These are phyloP conservation scores for Solanum sitiens DNA, from an alignment of 257 asterid species.

Conservation along the genomic window DNA sequence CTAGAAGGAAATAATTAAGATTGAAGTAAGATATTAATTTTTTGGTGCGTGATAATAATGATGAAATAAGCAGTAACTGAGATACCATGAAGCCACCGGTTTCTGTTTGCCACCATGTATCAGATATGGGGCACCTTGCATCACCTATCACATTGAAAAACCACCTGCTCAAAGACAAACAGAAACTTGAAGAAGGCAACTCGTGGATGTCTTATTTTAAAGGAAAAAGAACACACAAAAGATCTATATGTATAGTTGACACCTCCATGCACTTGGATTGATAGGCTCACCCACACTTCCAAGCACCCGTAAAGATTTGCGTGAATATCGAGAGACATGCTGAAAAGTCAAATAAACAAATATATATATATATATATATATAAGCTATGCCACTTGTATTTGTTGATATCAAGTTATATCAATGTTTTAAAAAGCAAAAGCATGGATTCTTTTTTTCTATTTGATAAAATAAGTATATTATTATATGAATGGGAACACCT, in stretches of 20 bases:
- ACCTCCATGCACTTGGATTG: conserved; percentile 99
- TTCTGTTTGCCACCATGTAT: conserved; percentile 99
- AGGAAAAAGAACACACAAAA: background rate
- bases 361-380: background rate
- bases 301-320: conserved; percentile 92
- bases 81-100: conserved; percentile 94
- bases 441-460: background rate
- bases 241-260: conserved; percentile 9
- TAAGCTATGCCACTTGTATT: background rate
- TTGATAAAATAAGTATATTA: background rate
- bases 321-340: conserved; percentile 74
- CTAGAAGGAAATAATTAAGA: conserved; percentile 37
- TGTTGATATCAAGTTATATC: background rate
- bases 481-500: background rate
- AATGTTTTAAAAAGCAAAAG: background rate
- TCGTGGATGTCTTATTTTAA: background rate
- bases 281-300: conserved; percentile 99
- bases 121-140: conserved; percentile 94
- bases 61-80: conserved; percentile 9
- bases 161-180: conserved; percentile 52
- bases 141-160: conserved; percentile 84
- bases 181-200: background rate
- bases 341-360: conserved; percentile 31
- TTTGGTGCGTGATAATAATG: conserved; percentile 6
- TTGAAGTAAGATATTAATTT: conserved; percentile 3